phyloP scores from a whole-genome alignment of 1,284 basidiomycete species.

The Fistulinella cinereoalba region DNA sequence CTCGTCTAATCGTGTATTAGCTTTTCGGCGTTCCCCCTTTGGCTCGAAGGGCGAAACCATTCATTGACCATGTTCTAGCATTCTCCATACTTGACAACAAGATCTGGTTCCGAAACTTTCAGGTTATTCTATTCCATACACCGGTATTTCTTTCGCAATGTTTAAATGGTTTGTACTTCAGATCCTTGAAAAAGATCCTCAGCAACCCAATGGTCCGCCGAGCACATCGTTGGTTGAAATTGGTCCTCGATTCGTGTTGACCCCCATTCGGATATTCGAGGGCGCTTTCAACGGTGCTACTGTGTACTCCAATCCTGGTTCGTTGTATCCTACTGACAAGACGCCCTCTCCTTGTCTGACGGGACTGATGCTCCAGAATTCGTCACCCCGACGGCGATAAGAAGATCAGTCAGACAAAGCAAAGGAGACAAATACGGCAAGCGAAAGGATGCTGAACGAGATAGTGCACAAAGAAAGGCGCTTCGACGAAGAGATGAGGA shows the following conservation, averaged over 20 bases:
- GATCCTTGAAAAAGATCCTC: slow-evolving; percentile 79
- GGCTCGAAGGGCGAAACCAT: slow-evolving; percentile 91
- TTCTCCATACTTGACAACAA: slow-evolving; percentile 96
- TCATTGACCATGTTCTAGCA: slow-evolving; percentile 96
- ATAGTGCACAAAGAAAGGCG: slow-evolving; percentile 65
- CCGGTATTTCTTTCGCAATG: background rate
- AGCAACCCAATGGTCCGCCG: slow-evolving; percentile 71
- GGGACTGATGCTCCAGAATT: slow-evolving; percentile 62
- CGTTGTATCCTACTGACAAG: slow-evolving; percentile 22
- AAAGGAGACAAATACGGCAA: slow-evolving; percentile 79
- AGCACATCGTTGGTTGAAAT: slow-evolving; percentile 88
- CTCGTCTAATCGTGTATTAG: slow-evolving; percentile 41
- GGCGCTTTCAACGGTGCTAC: slow-evolving; percentile 95
- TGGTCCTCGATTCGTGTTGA: slow-evolving; percentile 95
- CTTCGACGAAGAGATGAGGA: slow-evolving; percentile 70
- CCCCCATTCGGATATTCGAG: slow-evolving; percentile 98
- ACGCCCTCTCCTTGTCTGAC: slow-evolving; percentile 4
- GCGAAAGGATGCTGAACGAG: slow-evolving; percentile 77
- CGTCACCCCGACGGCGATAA: slow-evolving; percentile 81
- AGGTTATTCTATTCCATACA: slow-evolving; percentile 51
- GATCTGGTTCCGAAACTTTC: slow-evolving; percentile 99
- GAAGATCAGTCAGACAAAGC: slow-evolving; percentile 68
- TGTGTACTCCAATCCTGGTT: slow-evolving; percentile 94
- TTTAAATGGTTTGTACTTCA: slow-evolving; percentile 29
- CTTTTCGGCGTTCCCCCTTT: slow-evolving; percentile 93